phyloP scores from a whole-genome alignment of 108 stramenopile genomes.

The Cyclotella atomus region DNA sequence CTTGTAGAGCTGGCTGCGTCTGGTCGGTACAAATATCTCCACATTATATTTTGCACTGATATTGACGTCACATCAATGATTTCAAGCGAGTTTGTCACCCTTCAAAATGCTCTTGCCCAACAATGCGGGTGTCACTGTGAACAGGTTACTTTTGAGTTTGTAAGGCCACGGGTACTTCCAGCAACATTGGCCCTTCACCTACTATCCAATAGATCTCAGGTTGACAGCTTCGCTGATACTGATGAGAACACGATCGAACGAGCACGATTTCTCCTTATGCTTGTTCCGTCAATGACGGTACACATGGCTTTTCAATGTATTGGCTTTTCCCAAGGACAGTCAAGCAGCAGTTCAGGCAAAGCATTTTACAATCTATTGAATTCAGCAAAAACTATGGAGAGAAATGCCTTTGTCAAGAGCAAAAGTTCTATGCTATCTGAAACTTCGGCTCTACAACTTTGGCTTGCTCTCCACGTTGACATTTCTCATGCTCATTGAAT shows the following conservation, averaged over 20 bases:
- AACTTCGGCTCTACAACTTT: constrained; percentile 13
- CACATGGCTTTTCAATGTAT: constrained; percentile 42
- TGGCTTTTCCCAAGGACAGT: not conserved
- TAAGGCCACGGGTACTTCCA: constrained; percentile 47
- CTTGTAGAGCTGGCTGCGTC: constrained; percentile 52
- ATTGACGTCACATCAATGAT: constrained; percentile 28
- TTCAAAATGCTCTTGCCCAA: constrained; percentile 63
- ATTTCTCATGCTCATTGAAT: constrained; percentile 18
- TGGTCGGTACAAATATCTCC: constrained; percentile 52
- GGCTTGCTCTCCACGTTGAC: constrained; percentile 15
- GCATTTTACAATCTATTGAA: constrained; percentile 26
- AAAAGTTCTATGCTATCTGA: not conserved
- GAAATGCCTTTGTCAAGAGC: constrained; percentile 22
- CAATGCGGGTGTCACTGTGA: constrained; percentile 42
- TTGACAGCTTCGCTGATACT: not conserved
- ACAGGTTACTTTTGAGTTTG: constrained; percentile 44
- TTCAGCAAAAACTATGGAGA: constrained; percentile 21
- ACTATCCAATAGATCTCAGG: not conserved
- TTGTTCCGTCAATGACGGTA: constrained; percentile 53
- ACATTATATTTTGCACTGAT: constrained; percentile 62
- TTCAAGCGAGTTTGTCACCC: constrained; percentile 34
- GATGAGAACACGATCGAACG: constrained; percentile 48
- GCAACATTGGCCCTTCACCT: constrained; percentile 46
- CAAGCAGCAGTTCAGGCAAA: not conserved
- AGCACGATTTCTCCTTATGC: constrained; percentile 44